These are phyloP conservation scores for Serendipita sp. DNA, from an alignment of 768 basidiomycete species.

Conservation along the genomic window DNA sequence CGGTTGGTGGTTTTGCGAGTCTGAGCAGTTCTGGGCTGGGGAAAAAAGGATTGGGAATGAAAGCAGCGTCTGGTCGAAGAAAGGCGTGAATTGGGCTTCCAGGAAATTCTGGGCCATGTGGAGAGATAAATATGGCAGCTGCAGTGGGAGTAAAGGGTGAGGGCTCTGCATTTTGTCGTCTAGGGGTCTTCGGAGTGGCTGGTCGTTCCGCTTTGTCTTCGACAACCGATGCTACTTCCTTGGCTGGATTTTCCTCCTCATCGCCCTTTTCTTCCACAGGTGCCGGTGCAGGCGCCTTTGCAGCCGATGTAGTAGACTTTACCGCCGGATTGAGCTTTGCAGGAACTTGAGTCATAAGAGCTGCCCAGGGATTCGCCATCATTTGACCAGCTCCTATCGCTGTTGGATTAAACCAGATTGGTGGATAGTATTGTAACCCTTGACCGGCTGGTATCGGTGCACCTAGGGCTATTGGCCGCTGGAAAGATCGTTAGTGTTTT, in stretches of 20 bases:
- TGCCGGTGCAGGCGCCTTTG: not conserved
- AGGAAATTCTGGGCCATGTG: not conserved
- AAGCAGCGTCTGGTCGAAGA: constrained; percentile 2
- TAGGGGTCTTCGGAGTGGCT: not conserved
- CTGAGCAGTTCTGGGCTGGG: constrained; percentile 2
- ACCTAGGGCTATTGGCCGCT: not conserved
- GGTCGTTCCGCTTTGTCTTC: not conserved
- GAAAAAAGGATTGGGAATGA: constrained; percentile 8
- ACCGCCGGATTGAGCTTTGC: not conserved
- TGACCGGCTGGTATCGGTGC: not conserved
- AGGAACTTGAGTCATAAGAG: not conserved
- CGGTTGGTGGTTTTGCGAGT: not conserved
- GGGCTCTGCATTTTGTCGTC: not conserved
- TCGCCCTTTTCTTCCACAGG: not conserved
- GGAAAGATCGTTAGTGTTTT: too few relatives aligned
- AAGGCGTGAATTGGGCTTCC: not conserved
- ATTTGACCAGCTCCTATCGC: not conserved
- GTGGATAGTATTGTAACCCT: not conserved
- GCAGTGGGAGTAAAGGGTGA: constrained; percentile 7
- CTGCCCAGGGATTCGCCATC: not conserved
- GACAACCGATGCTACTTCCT: not conserved
- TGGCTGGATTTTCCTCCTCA: not conserved
- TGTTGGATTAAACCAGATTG: not conserved
- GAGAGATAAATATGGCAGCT: constrained; percentile 2
- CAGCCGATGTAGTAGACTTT: not conserved